Conservation (phyloP, 306 rosid species). For the Cicer chorassanicum region DNA sequence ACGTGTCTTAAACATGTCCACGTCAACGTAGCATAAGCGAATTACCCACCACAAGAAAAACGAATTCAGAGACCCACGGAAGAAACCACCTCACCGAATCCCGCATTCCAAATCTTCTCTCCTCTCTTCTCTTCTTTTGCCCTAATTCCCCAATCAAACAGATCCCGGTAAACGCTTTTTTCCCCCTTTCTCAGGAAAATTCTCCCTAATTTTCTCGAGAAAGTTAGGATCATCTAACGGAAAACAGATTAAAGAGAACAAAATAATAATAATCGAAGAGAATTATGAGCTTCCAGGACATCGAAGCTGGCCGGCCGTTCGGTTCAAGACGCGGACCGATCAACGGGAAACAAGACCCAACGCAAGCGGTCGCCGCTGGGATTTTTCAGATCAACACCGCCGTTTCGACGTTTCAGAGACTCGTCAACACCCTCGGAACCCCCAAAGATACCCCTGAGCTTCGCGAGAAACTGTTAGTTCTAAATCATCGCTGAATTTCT, state of each 20-base stretch:
- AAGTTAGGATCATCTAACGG: slow-evolving; percentile 46
- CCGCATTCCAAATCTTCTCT: background rate
- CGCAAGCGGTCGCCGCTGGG: slow-evolving; percentile 95
- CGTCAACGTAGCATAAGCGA: slow-evolving; percentile 36
- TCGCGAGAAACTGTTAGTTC: slow-evolving; percentile 93
- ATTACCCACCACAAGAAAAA: slow-evolving; percentile 24
- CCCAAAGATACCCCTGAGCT: slow-evolving; percentile 96
- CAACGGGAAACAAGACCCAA: slow-evolving; percentile 86
- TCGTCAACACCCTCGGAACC: slow-evolving; percentile 95
- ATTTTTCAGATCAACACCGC: slow-evolving; percentile 98
- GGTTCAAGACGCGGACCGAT: slow-evolving; percentile 64
- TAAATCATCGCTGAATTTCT: background rate
- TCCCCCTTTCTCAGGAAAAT: slow-evolving; percentile 45
- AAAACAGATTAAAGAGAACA: background rate
- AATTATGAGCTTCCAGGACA: slow-evolving; percentile 93
- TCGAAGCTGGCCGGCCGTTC: slow-evolving; percentile 80
- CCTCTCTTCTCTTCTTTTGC: background rate
- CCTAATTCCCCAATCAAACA: slow-evolving; percentile 35
- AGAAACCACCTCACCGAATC: slow-evolving; percentile 45
- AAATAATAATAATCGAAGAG: background rate
- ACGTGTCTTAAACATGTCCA: slow-evolving; percentile 31
- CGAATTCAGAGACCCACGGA: slow-evolving; percentile 11
- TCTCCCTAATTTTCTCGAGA: slow-evolving; percentile 52
- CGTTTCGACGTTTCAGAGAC: slow-evolving; percentile 93
- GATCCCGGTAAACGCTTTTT: slow-evolving; percentile 37